Evolutionary conservation across 768 basidiomycete species (phyloP), one percentile per base, ranked within the genome.

Genomic region (Boletellus ananiceps): DNA sequence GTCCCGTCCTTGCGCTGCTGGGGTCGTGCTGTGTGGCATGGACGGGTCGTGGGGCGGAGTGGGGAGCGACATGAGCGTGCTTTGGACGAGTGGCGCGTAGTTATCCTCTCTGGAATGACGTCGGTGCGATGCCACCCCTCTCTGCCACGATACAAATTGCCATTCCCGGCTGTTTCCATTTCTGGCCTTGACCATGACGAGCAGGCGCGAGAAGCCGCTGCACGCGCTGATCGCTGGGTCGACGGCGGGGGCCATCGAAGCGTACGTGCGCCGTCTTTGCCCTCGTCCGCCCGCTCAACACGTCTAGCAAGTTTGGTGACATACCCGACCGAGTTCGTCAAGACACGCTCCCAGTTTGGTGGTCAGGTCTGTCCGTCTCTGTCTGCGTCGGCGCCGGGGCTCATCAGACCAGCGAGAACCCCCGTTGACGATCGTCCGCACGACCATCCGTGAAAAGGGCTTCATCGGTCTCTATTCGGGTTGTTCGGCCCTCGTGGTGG

Each of bases 291-390:
- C 50, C 44, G 51, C 68, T 72, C 59, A 77, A 57, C 54, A 53
- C 64, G 59, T 70, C 63, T 60, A 67, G 63, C 58, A 64, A 90
- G 88, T 51, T 87, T 88, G 70, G 70, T 87, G 54, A 94, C 89
- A 16, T 95, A 92, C 57, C 91, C 92, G 1, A 85, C 88, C 0
- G 93, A 98, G 65, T 94, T 83, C 60, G 84, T 95, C 44, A 97
- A 98, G 71, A 97, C 95, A 14, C 81, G 92, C 33, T 83, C 90
- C 3, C 95, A 98, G 70, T 96, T 97, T 56, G 81, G 86, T 37
- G 88, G 87, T 31, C 79, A 86, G 76, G 86, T 81, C 34, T 29
- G 71, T 63, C 25, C 6, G 23, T 19, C 3, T 23, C 9, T 35
- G 2, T 41, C 25, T 32, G 7, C 15, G 5, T 13, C 37, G 3